Percentiles rank a stretch among this genome's conserved stretches.
Evolutionary conservation across 306 rosid genomes (phyloP).

Genomic region (Phaseolus lunatus): DNA sequence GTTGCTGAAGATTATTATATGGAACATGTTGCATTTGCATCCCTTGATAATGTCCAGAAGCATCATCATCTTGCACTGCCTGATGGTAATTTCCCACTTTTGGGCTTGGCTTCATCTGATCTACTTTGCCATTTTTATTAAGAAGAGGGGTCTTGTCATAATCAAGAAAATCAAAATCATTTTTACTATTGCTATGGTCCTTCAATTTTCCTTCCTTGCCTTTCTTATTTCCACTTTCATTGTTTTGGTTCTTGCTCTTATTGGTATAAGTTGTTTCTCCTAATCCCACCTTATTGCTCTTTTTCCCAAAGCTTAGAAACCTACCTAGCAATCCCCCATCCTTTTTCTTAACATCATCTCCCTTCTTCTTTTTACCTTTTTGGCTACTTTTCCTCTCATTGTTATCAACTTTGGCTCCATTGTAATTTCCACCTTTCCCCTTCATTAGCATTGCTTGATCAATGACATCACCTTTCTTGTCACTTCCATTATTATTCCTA

Average conservation of each 20-base stretch:
- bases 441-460: slow-evolving; percentile 53
- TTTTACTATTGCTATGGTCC: slow-evolving; percentile 30
- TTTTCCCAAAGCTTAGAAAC: slow-evolving; percentile 55
- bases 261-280: slow-evolving; percentile 23
- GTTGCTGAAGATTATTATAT: slow-evolving; percentile 49
- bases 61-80: slow-evolving; percentile 57
- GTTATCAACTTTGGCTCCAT: slow-evolving; percentile 44
- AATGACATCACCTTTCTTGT: slow-evolving; percentile 57
- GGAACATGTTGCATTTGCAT: slow-evolving; percentile 58
- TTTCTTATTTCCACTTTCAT: not conserved
- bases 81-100: slow-evolving; percentile 29
- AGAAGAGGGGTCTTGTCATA: slow-evolving; percentile 39
- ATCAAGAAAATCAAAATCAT: slow-evolving; percentile 46
- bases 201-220: slow-evolving; percentile 48
- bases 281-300: slow-evolving; percentile 42
- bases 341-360: slow-evolving; percentile 40
- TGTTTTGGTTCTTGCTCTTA: slow-evolving; percentile 39
- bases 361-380: slow-evolving; percentile 31
- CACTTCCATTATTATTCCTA: slow-evolving; percentile 34
- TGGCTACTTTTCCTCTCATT: slow-evolving; percentile 48
- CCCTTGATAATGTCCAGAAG: slow-evolving; percentile 67
- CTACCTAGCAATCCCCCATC: slow-evolving; percentile 46
- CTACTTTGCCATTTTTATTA: slow-evolving; percentile 31
- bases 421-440: slow-evolving; percentile 50
- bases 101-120: slow-evolving; percentile 48